Percentiles rank a stretch among this genome's conserved stretches.
Evolutionary conservation across 495 filamentous ascomycete species (phyloP).

Genomic region (Xylaria acuta): DNA sequence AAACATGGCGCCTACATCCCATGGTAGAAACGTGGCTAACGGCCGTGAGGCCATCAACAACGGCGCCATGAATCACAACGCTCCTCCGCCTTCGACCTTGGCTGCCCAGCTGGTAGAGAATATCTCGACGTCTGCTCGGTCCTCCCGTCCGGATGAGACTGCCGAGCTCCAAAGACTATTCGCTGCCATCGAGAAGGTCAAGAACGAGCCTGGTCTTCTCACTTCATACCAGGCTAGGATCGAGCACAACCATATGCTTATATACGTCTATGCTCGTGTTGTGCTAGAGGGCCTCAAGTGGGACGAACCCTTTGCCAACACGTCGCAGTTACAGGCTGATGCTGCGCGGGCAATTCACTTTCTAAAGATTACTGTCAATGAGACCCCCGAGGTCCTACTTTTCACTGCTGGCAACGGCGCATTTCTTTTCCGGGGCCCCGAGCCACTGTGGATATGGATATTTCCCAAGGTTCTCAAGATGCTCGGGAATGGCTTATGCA

Average conservation of each 20-base stretch:
- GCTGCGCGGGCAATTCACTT: slow-evolving; percentile 70
- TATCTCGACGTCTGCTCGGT: slow-evolving; percentile 51
- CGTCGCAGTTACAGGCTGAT: slow-evolving; percentile 60
- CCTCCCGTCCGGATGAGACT: slow-evolving; percentile 49
- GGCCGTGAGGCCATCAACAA: slow-evolving; percentile 32
- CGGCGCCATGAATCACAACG: slow-evolving; percentile 18
- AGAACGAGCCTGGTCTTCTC: slow-evolving; percentile 47
- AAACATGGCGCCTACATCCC: slow-evolving; percentile 45
- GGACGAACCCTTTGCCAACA: slow-evolving; percentile 67
- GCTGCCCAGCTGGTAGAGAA: slow-evolving; percentile 69
- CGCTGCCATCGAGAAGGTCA: slow-evolving; percentile 47
- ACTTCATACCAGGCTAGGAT: slow-evolving; percentile 66
- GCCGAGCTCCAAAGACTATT: slow-evolving; percentile 51
- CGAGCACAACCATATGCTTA: slow-evolving; percentile 78
- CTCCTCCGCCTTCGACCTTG: slow-evolving; percentile 69
- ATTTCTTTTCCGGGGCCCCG: slow-evolving; percentile 56
- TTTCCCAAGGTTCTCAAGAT: slow-evolving; percentile 66
- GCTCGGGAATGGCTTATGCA: slow-evolving; percentile 54
- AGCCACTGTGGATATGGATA: slow-evolving; percentile 83
- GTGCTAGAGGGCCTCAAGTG: slow-evolving; percentile 70
- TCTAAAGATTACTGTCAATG: slow-evolving; percentile 72
- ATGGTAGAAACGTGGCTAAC: slow-evolving; percentile 35
- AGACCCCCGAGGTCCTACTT: slow-evolving; percentile 74
- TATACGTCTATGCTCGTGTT: slow-evolving; percentile 81
- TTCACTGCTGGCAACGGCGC: slow-evolving; percentile 45